phyloP scores from a whole-genome alignment of 2,329 filamentous ascomycete species.

The Phoma sp. region DNA sequence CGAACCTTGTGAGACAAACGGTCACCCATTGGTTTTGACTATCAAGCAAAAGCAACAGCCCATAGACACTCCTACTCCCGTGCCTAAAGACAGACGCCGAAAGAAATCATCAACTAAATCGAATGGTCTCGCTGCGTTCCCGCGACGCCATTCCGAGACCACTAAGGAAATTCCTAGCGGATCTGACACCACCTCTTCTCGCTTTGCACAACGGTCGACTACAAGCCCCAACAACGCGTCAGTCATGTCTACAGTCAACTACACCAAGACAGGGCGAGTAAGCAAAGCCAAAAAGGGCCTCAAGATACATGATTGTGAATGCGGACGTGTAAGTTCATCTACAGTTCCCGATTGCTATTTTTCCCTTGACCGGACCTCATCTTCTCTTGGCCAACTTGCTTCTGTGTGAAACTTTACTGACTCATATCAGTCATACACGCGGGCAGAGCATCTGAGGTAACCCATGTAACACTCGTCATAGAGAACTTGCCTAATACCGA shows the following conservation, averaged over 20 bases:
- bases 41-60: slow-evolving; percentile 30
- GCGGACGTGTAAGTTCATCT: slow-evolving; percentile 52
- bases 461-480: not conserved
- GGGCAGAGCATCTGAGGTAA: slow-evolving; percentile 56
- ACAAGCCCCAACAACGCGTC: slow-evolving; percentile 41
- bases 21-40: slow-evolving; percentile 38
- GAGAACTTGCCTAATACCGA: not conserved
- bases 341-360: slow-evolving; percentile 6
- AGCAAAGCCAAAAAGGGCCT: slow-evolving; percentile 57
- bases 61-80: slow-evolving; percentile 26
- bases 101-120: slow-evolving; percentile 33
- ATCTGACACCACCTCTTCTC: slow-evolving; percentile 38
- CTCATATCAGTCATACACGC: slow-evolving; percentile 53
- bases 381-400: not conserved
- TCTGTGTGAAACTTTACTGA: slow-evolving; percentile 22
- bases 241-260: slow-evolving; percentile 44
- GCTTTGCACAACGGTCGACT: slow-evolving; percentile 38
- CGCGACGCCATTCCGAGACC: slow-evolving; percentile 38
- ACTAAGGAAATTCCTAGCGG: slow-evolving; percentile 30
- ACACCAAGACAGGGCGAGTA: slow-evolving; percentile 55
- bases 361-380: not conserved
- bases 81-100: slow-evolving; percentile 27
- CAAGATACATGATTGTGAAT: slow-evolving; percentile 56
- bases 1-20: slow-evolving; percentile 41
- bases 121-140: slow-evolving; percentile 33